A percentile compares a stretch with the other conserved stretches of the same genome.
Evolutionary conservation across 1,284 basidiomycete genomes (phyloP).

Genomic region (Trichosporon ovoides): DNA sequence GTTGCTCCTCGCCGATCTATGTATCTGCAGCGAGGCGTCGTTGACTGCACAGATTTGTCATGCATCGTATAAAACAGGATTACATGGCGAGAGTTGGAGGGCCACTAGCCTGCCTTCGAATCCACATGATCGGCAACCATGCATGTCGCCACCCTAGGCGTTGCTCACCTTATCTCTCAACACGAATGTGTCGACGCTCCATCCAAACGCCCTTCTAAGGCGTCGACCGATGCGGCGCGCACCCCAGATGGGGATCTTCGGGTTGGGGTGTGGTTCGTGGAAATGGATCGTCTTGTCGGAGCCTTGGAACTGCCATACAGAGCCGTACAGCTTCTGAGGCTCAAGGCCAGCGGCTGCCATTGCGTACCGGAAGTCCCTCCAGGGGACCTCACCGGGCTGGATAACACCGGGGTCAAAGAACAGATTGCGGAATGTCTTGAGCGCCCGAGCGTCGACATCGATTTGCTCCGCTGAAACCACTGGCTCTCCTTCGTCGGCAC

Average conservation of each 20-base stretch:
- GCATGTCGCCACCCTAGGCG: no score
- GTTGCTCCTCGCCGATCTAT: no score
- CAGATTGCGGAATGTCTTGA: slow-evolving; percentile 9
- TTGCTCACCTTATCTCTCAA: neutral
- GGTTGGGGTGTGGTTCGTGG: slow-evolving; percentile 8
- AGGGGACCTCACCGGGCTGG: slow-evolving; percentile 2
- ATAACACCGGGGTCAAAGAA: slow-evolving; percentile 2
- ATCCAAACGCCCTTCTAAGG: neutral
- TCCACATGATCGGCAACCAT: no score
- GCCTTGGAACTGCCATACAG: slow-evolving; percentile 5
- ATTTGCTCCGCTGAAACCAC: neutral
- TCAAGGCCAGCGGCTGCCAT: neutral
- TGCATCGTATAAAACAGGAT: neutral
- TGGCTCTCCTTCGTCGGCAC: neutral
- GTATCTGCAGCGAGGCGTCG: neutral
- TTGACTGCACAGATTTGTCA: neutral
- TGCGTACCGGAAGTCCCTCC: slow-evolving; percentile 4
- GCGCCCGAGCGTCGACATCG: neutral
- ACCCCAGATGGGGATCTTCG: neutral
- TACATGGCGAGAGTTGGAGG: no score
- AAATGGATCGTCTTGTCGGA: neutral
- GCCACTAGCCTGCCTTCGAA: no score
- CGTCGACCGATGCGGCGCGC: neutral
- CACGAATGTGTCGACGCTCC: slow-evolving; percentile 1
- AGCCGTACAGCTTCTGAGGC: slow-evolving; percentile 9